These are phyloP conservation scores for Aureobasidium namibiae DNA, from an alignment of 2,329 filamentous ascomycete genomes.

Conservation along the genomic window DNA sequence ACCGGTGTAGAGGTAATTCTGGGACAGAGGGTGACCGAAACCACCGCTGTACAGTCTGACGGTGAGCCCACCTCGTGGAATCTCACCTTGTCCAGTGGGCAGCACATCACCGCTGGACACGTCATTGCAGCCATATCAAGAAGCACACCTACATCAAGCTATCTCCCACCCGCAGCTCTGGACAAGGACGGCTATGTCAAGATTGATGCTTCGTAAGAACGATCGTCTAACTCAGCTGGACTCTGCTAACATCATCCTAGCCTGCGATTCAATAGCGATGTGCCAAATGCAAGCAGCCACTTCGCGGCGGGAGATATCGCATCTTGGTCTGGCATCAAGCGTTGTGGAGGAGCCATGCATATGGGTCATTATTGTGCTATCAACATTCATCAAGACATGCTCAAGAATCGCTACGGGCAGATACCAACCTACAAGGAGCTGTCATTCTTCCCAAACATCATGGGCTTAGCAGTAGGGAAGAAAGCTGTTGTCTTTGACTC, in stretches of 20 bases:
- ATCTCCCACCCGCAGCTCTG: conserved; percentile 51
- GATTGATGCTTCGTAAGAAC: conserved; percentile 33
- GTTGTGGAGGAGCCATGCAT: conserved; percentile 67
- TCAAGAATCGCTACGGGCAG: conserved; percentile 46
- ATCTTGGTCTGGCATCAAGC: conserved; percentile 70
- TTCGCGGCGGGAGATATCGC: conserved; percentile 64
- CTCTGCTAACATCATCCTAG: conserved; percentile 25
- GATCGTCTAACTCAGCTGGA: background rate
- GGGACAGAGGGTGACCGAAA: conserved; percentile 41
- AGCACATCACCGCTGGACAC: conserved; percentile 51
- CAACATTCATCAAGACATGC: conserved; percentile 59
- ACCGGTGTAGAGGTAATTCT: conserved; percentile 58
- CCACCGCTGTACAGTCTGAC: conserved; percentile 39
- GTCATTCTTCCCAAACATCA: conserved; percentile 51
- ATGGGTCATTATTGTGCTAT: conserved; percentile 47
- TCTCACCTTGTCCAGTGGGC: conserved; percentile 53
- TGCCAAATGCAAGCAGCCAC: conserved; percentile 53
- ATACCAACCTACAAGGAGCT: conserved; percentile 14
- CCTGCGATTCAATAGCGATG: conserved; percentile 45
- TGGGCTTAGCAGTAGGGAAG: conserved; percentile 63
- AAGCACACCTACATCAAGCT: conserved; percentile 53
- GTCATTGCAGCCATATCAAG: conserved; percentile 64
- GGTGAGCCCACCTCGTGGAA: conserved; percentile 24
- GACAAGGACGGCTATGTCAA: conserved; percentile 58
- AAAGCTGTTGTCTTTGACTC: conserved; percentile 58